Evolutionary conservation across 441 rosid genomes (phyloP), one percentile per base, ranked within the genome.

Genomic region (Adansonia rubrostipa): DNA sequence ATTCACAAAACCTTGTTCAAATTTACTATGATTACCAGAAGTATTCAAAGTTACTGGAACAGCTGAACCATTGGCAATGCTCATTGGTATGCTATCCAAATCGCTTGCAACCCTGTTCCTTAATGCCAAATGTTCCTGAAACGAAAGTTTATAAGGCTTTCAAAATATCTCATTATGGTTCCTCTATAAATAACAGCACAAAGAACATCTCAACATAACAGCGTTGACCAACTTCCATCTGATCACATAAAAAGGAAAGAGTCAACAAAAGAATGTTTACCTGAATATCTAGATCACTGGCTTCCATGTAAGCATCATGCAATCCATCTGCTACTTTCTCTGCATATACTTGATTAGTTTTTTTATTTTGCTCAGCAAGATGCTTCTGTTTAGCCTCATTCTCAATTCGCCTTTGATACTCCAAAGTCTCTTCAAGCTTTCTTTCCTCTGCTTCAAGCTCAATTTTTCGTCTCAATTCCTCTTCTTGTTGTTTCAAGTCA

Each of bases 381-480:
- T 86, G 98, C 87, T 95, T 93, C 82, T 83, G 86, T 82, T 96
- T 96, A 68, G 98, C 94, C 88, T 92, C 98, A 85, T 91, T 86
- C 90, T 96, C 98, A 82, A 94, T 91, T 82, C 84, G 83, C 80
- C 98, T 92, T 85, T 94, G 99, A 84, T 92, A 92, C 79, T 93
- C 95, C 75, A 96, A 77, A 56, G 96, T 88, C 85, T 89, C 95
- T 85, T 92, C 93, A 9, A 96, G 97, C 88, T 92, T 93, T 80
- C 89, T 87, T 82, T 90, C 99, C 92, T 94, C 98, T 70, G 84
- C 96, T 87, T 94, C 97, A 73, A 90, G 91, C 89, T 93, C 98
- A 78, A 88, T 82, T 84, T 79, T 90, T 81, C 85, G 91, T 84
- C 86, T 90, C 78, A 85, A 78, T 85, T 92, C 97, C 80, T 92